A percentile compares a stretch with the other conserved stretches of the same genome.
Evolutionary conservation across 2,329 filamentous ascomycete genomes (phyloP).

Genomic region (Verticillium isaacii): DNA sequence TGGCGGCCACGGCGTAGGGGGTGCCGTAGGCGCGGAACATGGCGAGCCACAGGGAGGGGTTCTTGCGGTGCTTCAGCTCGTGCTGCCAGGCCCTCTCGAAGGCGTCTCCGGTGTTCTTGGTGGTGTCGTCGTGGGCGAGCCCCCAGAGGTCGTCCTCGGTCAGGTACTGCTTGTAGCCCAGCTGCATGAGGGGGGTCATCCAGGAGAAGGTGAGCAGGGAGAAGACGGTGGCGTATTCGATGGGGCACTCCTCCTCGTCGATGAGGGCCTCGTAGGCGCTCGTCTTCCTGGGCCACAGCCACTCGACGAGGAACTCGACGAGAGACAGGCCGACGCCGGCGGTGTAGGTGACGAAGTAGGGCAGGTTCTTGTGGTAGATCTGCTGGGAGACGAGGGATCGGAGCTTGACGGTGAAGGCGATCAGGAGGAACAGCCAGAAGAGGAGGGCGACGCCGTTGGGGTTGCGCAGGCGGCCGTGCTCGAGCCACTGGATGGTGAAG

Average conservation of each 20-base stretch:
- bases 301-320: slow-evolving; percentile 74
- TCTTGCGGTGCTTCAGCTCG: slow-evolving; percentile 62
- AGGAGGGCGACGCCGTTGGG: slow-evolving; percentile 85
- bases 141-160: slow-evolving; percentile 97
- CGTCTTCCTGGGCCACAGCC: slow-evolving; percentile 76
- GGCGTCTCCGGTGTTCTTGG: slow-evolving; percentile 62
- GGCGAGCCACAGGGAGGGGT: slow-evolving; percentile 83
- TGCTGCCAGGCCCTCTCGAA: slow-evolving; percentile 74
- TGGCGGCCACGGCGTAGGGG: slow-evolving; percentile 73
- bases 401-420: slow-evolving; percentile 75
- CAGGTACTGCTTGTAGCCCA: slow-evolving; percentile 85
- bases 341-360: slow-evolving; percentile 76
- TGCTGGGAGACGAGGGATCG: slow-evolving; percentile 80
- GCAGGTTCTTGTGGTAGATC: slow-evolving; percentile 57
- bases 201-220: slow-evolving; percentile 91
- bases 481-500: slow-evolving; percentile 77
- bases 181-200: slow-evolving; percentile 98
- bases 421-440: slow-evolving; percentile 85
- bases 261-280: slow-evolving; percentile 55
- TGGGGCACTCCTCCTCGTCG: slow-evolving; percentile 61
- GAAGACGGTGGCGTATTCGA: slow-evolving; percentile 91
- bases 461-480: slow-evolving; percentile 77
- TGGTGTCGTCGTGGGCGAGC: slow-evolving; percentile 74
- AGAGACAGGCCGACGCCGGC: slow-evolving; percentile 66
- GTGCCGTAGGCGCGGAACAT: slow-evolving; percentile 79